Evolutionary conservation across 495 filamentous ascomycete genomes (phyloP).

Genomic region (Penicillium paradoxum): DNA sequence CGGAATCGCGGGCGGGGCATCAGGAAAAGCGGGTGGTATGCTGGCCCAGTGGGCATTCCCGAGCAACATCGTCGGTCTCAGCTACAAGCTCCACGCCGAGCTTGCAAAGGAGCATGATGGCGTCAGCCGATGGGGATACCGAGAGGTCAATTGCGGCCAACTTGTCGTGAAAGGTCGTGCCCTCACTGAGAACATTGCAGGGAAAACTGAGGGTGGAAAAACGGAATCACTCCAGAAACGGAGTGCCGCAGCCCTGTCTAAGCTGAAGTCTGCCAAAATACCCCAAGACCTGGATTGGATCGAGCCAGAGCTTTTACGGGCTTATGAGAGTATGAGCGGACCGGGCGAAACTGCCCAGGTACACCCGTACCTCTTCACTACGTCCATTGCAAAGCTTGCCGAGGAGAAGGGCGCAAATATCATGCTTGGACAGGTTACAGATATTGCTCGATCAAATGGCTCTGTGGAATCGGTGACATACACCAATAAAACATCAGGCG

Average conservation of each 20-base stretch:
- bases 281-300: constrained; percentile 89
- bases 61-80: constrained; percentile 75
- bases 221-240: constrained; percentile 68
- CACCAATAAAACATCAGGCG: constrained; percentile 55
- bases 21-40: constrained; percentile 91
- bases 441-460: constrained; percentile 52
- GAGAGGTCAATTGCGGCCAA: constrained; percentile 71
- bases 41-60: constrained; percentile 94
- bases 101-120: constrained; percentile 83
- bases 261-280: constrained; percentile 57
- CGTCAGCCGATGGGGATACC: constrained; percentile 80
- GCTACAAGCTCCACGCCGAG: constrained; percentile 76
- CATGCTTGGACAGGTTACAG: constrained; percentile 58
- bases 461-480: constrained; percentile 70
- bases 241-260: constrained; percentile 52
- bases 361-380: constrained; percentile 91
- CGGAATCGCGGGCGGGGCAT: constrained; percentile 83
- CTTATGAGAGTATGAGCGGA: constrained; percentile 80
- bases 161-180: constrained; percentile 54
- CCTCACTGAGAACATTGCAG: constrained; percentile 34
- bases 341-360: constrained; percentile 84
- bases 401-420: constrained; percentile 69
- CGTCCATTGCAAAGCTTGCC: constrained; percentile 75
- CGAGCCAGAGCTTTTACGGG: constrained; percentile 54
- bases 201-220: constrained; percentile 22